Conservation (phyloP, 257 asterid genomes). For the Lantana camara region DNA sequence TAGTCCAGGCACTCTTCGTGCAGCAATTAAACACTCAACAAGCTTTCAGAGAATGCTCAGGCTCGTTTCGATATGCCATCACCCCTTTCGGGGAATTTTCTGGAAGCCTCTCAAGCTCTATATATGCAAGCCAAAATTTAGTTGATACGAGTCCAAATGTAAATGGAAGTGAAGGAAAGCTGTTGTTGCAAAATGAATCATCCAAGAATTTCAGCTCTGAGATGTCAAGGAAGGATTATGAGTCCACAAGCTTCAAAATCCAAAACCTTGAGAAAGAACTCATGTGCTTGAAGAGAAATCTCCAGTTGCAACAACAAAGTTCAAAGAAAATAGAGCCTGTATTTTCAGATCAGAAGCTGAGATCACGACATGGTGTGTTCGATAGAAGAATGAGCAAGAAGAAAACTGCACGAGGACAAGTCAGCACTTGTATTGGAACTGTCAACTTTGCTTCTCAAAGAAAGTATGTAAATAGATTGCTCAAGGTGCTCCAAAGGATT, state of each 20-base stretch:
- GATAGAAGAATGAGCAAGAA: conserved; percentile 50
- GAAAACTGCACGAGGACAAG: conserved; percentile 44
- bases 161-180: conserved; percentile 42
- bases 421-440: conserved; percentile 52
- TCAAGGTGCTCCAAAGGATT: conserved; percentile 50
- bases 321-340: conserved; percentile 39
- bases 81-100: conserved; percentile 47
- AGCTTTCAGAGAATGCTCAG: conserved; percentile 65
- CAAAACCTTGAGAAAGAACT: conserved; percentile 67
- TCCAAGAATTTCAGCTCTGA: conserved; percentile 34
- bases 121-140: conserved; percentile 44
- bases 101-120: conserved; percentile 53
- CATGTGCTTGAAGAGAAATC: conserved; percentile 51
- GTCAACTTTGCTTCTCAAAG: conserved; percentile 60
- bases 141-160: conserved; percentile 41
- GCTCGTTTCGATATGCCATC: conserved; percentile 49
- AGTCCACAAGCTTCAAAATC: conserved; percentile 73
- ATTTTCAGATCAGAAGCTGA: conserved; percentile 19
- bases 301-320: conserved; percentile 39
- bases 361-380: conserved; percentile 31
- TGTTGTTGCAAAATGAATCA: conserved; percentile 46
- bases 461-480: conserved; percentile 49
- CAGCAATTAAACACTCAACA: conserved; percentile 76
- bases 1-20: conserved; percentile 76
- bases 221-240: conserved; percentile 50